A percentile compares a stretch with the other conserved stretches of the same genome.
phyloP scores from a whole-genome alignment of 2,329 filamentous ascomycete species.

The Trichoderma asperellum region DNA sequence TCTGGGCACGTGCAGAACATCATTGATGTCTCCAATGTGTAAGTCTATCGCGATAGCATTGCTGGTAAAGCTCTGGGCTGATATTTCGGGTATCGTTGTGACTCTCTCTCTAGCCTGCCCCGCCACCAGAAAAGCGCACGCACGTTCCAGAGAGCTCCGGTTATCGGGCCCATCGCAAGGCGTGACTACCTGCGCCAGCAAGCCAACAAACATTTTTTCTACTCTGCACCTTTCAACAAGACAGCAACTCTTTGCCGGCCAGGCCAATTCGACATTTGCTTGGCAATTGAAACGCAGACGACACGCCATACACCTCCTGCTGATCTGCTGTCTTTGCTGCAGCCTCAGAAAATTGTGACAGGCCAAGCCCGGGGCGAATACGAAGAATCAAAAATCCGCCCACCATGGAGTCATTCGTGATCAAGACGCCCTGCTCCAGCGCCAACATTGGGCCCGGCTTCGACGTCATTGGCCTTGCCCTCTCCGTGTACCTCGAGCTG shows the following conservation, averaged over 20 bases:
- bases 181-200: constrained; percentile 6
- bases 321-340: background rate
- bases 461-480: constrained; percentile 93
- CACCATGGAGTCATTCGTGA: constrained; percentile 64
- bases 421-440: constrained; percentile 88
- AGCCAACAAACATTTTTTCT: constrained; percentile 12
- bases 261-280: constrained; percentile 14
- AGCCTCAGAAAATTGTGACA: background rate
- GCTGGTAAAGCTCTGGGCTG: background rate
- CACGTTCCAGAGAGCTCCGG: constrained; percentile 6
- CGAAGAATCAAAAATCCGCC: constrained; percentile 16
- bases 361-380: background rate
- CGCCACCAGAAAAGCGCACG: background rate
- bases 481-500: constrained; percentile 92
- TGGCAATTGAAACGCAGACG: background rate
- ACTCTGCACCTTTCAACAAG: constrained; percentile 10
- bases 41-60: background rate
- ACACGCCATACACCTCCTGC: background rate
- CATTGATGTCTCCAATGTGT: background rate
- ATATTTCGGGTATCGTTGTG: background rate
- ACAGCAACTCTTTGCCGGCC: background rate
- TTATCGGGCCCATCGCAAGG: constrained; percentile 10
- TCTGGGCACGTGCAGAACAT: background rate
- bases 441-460: constrained; percentile 98
- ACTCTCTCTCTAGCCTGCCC: constrained; percentile 5